Evolutionary conservation across 495 filamentous ascomycete species (phyloP).

Genomic region (Lichina pygmaea): DNA sequence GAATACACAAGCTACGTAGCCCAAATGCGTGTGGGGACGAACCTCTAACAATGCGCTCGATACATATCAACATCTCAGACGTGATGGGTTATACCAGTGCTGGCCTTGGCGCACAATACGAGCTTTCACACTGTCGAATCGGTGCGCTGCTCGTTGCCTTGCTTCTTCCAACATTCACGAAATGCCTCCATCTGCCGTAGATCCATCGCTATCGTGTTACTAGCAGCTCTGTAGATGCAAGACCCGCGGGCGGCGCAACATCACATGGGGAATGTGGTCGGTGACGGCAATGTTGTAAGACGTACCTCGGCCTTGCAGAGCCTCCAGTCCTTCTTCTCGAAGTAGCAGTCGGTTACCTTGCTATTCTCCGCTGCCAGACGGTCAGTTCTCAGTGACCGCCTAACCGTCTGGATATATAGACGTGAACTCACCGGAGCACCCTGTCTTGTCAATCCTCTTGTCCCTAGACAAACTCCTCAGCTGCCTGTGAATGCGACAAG

Average conservation of each 20-base stretch:
- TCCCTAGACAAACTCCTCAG: conserved; percentile 19
- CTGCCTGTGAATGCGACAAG: not conserved
- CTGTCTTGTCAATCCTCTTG: conserved; percentile 91
- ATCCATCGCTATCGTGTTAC: not conserved
- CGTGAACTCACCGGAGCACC: conserved; percentile 48
- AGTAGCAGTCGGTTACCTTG: conserved; percentile 87
- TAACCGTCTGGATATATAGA: not conserved
- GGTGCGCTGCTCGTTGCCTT: conserved; percentile 70
- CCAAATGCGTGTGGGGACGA: too few species aligned
- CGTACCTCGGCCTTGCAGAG: conserved; percentile 70
- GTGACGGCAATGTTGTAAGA: conserved; percentile 4
- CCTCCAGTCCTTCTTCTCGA: conserved; percentile 89
- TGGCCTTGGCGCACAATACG: not conserved
- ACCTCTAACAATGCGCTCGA: too few species aligned
- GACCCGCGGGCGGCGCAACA: not conserved
- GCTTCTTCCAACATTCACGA: conserved; percentile 72
- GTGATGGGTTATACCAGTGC: too few species aligned
- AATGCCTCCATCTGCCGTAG: conserved; percentile 65
- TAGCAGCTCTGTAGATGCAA: not conserved
- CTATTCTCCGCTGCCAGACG: conserved; percentile 47
- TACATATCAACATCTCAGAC: too few species aligned
- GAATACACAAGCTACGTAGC: too few species aligned
- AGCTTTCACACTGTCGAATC: conserved; percentile 20
- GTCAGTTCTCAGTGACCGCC: conserved; percentile 1
- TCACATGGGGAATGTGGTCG: conserved; percentile 4